Percentiles rank a stretch among this genome's conserved stretches.
Conservation (phyloP, 805 yeast genomes). For the Candida insectorum region DNA sequence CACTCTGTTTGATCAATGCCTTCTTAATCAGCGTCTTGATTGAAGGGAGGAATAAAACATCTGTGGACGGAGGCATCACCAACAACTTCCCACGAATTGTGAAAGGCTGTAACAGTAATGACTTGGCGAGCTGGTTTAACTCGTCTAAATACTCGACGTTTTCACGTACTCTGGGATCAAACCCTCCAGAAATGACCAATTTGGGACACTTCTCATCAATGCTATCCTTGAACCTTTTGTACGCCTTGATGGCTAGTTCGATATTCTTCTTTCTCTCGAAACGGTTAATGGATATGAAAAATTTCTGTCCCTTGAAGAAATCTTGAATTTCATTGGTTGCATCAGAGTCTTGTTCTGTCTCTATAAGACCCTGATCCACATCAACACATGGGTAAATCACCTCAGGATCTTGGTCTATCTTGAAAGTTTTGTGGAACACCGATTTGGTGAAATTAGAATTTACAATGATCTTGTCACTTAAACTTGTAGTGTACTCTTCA, state of each 20-base stretch:
- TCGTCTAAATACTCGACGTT: slow-evolving; percentile 70
- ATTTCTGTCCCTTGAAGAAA: slow-evolving; percentile 35
- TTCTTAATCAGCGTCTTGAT: slow-evolving; percentile 63
- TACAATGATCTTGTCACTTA: slow-evolving; percentile 79
- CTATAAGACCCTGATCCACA: slow-evolving; percentile 17
- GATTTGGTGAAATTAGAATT: slow-evolving; percentile 80
- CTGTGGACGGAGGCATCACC: slow-evolving; percentile 31
- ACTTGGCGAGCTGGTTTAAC: slow-evolving; percentile 47
- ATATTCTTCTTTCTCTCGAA: slow-evolving; percentile 86
- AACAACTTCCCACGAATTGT: slow-evolving; percentile 43
- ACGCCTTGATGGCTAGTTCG: slow-evolving; percentile 71
- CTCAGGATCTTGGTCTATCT: slow-evolving; percentile 40
- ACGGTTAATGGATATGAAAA: slow-evolving; percentile 77
- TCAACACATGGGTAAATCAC: slow-evolving; percentile 83
- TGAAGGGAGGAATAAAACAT: slow-evolving; percentile 78
- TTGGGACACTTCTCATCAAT: slow-evolving; percentile 35
- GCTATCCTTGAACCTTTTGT: slow-evolving; percentile 37
- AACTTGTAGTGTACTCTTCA: slow-evolving; percentile 76
- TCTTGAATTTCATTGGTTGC: slow-evolving; percentile 29
- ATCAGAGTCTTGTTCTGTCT: slow-evolving; percentile 15
- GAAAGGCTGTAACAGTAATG: slow-evolving; percentile 41
- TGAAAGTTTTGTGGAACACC: slow-evolving; percentile 66
- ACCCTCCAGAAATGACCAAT: slow-evolving; percentile 87
- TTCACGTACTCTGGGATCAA: slow-evolving; percentile 70
- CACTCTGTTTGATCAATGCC: slow-evolving; percentile 54